These are phyloP conservation scores for Colletotrichum orbiculare DNA, from an alignment of 2,329 filamentous ascomycete species.

Conservation along the genomic window DNA sequence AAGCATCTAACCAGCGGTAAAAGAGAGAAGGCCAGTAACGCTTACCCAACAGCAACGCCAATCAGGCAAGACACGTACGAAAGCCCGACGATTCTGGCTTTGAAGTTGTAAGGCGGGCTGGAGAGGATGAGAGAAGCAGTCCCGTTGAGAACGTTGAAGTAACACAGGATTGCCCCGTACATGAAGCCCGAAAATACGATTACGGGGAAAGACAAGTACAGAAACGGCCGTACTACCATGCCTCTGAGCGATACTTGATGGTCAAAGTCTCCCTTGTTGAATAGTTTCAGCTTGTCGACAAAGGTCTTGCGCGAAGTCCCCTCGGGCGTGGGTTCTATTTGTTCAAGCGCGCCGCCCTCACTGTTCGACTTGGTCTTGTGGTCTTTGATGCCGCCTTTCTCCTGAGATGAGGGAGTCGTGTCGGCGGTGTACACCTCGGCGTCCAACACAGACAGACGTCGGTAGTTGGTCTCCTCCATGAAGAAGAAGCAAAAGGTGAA, in stretches of 20 bases:
- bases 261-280: not conserved
- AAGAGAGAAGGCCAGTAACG: not conserved
- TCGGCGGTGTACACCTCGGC: not conserved
- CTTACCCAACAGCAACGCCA: conserved; percentile 39
- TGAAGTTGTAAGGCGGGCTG: conserved; percentile 51
- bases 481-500: conserved; percentile 58
- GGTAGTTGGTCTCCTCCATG: conserved; percentile 65
- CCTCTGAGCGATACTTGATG: not conserved
- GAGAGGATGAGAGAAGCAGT: conserved; percentile 54
- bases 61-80: conserved; percentile 51
- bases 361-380: not conserved
- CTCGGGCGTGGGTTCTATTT: not conserved
- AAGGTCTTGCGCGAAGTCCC: not conserved
- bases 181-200: conserved; percentile 56
- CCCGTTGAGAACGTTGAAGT: conserved; percentile 57
- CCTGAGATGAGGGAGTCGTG: not conserved
- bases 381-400: not conserved
- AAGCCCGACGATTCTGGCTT: conserved; percentile 51
- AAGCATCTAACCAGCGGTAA: not conserved
- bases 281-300: not conserved
- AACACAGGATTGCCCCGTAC: conserved; percentile 55
- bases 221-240: not conserved
- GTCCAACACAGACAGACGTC: conserved; percentile 42
- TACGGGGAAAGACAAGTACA: conserved; percentile 42
- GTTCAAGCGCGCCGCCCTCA: not conserved